These are phyloP conservation scores for Leccinum fallax DNA, from an alignment of 1,284 basidiomycete species.

Conservation along the genomic window DNA sequence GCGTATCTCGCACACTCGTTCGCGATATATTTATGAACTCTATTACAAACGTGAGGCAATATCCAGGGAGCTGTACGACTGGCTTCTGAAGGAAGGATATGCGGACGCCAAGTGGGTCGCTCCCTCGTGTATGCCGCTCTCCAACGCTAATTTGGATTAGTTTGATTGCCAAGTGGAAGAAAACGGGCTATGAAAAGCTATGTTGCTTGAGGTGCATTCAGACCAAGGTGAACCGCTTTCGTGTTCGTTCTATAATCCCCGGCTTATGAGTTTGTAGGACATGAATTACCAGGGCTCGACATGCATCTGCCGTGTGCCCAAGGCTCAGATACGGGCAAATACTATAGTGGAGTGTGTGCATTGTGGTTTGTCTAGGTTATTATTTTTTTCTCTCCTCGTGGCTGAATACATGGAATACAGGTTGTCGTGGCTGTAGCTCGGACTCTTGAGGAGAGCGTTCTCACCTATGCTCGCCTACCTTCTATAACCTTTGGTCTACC, in stretches of 20 bases:
- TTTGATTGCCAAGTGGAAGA: conserved; percentile 99
- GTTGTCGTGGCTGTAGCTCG: conserved; percentile 83
- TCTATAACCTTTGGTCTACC: background rate
- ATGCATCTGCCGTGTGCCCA: conserved; percentile 97
- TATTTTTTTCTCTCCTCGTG: conserved; percentile 9
- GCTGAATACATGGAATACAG: conserved; percentile 39
- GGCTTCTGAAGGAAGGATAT: conserved; percentile 97
- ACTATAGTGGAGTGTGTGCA: conserved; percentile 97
- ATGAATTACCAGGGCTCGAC: conserved; percentile 99
- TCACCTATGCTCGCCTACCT: background rate
- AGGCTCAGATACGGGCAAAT: conserved; percentile 87
- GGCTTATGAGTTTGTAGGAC: conserved; percentile 57
- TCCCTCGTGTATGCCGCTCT: conserved; percentile 4
- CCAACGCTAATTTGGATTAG: conserved; percentile 46
- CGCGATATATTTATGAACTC: conserved; percentile 96
- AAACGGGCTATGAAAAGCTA: conserved; percentile 96
- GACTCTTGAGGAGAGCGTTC: conserved; percentile 56
- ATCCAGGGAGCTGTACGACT: conserved; percentile 93
- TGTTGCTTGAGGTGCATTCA: conserved; percentile 98
- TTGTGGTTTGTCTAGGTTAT: conserved; percentile 71
- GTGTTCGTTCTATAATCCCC: conserved; percentile 11
- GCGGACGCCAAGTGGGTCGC: conserved; percentile 90
- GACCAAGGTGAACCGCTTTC: conserved; percentile 63
- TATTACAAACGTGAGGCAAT: conserved; percentile 99
- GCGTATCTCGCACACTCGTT: conserved; percentile 94